phyloP scores from a whole-genome alignment of 2,329 filamentous ascomycete genomes.

The Fusarium oligoseptatum region DNA sequence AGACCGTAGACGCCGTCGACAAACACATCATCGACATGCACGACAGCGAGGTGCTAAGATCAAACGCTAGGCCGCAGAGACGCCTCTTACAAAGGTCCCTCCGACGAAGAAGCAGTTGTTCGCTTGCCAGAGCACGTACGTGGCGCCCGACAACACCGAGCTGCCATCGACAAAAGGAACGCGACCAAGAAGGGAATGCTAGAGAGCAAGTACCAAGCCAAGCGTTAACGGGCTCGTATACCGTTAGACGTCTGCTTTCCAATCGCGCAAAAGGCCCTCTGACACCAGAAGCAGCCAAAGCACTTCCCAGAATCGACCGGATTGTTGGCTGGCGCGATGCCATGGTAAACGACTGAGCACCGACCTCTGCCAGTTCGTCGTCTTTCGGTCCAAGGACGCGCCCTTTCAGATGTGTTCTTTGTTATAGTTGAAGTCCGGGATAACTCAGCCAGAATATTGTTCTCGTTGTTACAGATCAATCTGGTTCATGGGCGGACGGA shows the following conservation, averaged over 20 bases:
- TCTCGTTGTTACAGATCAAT: too few species aligned
- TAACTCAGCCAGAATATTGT: too few species aligned
- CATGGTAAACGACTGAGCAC: neutral
- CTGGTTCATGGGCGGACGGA: too few species aligned
- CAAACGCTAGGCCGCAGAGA: neutral
- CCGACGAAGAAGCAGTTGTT: neutral
- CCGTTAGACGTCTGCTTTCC: neutral
- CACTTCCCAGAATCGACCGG: neutral
- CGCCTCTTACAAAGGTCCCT: neutral
- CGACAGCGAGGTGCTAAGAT: neutral
- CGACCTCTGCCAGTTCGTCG: neutral
- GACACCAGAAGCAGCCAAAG: neutral
- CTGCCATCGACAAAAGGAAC: neutral
- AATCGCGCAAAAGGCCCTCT: neutral
- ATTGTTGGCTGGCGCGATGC: neutral
- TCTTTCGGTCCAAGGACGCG: neutral
- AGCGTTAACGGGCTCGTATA: neutral
- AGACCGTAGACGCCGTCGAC: too few species aligned
- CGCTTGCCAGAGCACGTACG: neutral
- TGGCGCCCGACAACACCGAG: neutral
- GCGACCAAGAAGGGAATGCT: neutral
- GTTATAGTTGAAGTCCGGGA: too few species aligned
- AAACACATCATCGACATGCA: too few species aligned
- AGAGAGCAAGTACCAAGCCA: neutral
- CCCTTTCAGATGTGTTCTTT: too few species aligned